Conservation (phyloP, 1,284 basidiomycete genomes). For the Papiliotrema fonsecae region DNA sequence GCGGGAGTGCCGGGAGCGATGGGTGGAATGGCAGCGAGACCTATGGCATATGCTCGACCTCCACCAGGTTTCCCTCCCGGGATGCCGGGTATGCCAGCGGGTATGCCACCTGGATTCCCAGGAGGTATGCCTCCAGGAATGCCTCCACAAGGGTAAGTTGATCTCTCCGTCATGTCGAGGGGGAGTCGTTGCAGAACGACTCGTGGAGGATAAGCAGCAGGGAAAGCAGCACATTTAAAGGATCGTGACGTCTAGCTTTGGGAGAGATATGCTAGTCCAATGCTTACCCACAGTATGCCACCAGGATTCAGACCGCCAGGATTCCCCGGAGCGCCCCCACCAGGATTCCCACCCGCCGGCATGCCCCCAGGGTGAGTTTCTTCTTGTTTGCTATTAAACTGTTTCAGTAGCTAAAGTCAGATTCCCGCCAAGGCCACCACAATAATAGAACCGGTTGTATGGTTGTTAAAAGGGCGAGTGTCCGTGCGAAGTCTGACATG, state of each 20-base stretch:
- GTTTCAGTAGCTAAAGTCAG: conserved; percentile 1
- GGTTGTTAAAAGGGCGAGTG: no score
- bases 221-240: no score
- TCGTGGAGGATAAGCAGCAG: no score
- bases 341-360: conserved; percentile 63
- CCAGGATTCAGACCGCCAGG: conserved; percentile 79
- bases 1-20: conserved; percentile 53
- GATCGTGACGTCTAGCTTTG: no score
- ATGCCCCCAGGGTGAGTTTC: conserved; percentile 72
- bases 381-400: neutral
- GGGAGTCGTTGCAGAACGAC: no score
- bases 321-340: conserved; percentile 56
- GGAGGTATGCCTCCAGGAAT: conserved; percentile 37
- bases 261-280: no score
- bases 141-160: conserved; percentile 33
- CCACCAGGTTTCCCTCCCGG: conserved; percentile 64
- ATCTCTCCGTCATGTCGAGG: neutral
- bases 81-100: conserved; percentile 53
- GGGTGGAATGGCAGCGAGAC: conserved; percentile 75
- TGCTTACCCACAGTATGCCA: conserved; percentile 47
- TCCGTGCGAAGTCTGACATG: no score
- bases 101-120: conserved; percentile 47
- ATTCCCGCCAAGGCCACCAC: conserved; percentile 14
- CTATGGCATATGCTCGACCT: conserved; percentile 66
- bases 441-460: no score